These are phyloP conservation scores for Vitis labrusca DNA, from an alignment of 164 flowering plant species.

Conservation along the genomic window DNA sequence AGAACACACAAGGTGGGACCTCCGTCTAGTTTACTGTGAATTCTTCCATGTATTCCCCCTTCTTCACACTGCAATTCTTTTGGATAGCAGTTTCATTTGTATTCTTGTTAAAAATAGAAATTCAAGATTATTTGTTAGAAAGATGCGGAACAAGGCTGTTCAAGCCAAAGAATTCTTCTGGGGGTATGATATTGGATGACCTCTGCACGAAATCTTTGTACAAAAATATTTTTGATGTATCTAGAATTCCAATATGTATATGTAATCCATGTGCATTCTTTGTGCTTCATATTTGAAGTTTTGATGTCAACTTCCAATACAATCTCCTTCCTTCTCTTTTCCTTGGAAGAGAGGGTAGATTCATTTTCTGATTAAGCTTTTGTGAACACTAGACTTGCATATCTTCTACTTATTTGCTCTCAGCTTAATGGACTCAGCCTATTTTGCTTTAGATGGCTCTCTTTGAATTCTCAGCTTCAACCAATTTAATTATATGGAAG, in stretches of 20 bases:
- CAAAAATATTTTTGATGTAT: slow-evolving; percentile 16
- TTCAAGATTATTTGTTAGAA: slow-evolving; percentile 30
- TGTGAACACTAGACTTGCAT: too few species aligned
- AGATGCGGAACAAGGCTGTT: slow-evolving; percentile 39
- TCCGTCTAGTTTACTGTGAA: slow-evolving; percentile 37
- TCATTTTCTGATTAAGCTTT: too few species aligned
- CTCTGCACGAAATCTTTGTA: slow-evolving; percentile 36
- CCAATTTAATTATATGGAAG: too few species aligned
- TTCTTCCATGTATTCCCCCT: slow-evolving; percentile 9
- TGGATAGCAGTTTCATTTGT: slow-evolving; percentile 24
- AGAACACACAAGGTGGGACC: slow-evolving; percentile 40
- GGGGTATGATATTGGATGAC: slow-evolving; percentile 38
- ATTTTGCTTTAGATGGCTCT: too few species aligned
- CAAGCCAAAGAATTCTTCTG: slow-evolving; percentile 22
- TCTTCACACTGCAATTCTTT: slow-evolving; percentile 26
- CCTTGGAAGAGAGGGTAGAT: background rate
- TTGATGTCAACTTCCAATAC: background rate
- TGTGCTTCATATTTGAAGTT: background rate
- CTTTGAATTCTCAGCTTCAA: too few species aligned
- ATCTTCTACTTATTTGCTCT: background rate
- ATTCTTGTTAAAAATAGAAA: slow-evolving; percentile 14
- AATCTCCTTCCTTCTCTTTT: background rate
- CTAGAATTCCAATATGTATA: slow-evolving; percentile 14
- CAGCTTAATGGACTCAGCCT: too few species aligned
- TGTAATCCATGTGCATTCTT: background rate